A percentile compares a stretch with the other conserved stretches of the same genome.
phyloP scores from a whole-genome alignment of 1,139 yeast species.

The Kodamaea sp. region DNA sequence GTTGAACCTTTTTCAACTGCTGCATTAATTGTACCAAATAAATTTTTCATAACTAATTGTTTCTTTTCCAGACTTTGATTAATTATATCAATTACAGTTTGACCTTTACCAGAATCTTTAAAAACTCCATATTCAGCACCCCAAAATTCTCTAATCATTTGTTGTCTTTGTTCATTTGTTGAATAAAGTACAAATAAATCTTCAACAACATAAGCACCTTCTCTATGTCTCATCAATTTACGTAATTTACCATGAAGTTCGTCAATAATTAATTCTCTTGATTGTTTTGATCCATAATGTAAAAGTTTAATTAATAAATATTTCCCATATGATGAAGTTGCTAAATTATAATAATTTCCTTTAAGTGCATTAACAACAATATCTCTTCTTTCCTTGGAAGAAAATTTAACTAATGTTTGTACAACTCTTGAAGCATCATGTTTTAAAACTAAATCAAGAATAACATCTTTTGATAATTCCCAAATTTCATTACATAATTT shows the following conservation, averaged over 20 bases:
- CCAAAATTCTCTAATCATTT: conserved; percentile 94
- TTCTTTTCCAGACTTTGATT: conserved; percentile 78
- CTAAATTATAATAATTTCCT: conserved; percentile 76
- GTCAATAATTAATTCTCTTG: conserved; percentile 69
- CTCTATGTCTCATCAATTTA: conserved; percentile 92
- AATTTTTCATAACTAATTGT: conserved; percentile 68
- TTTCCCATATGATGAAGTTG: conserved; percentile 92
- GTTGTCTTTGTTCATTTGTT: conserved; percentile 77
- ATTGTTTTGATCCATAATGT: conserved; percentile 85
- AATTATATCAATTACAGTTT: conserved; percentile 63
- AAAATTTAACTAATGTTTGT: conserved; percentile 86
- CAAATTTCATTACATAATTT: conserved; percentile 81
- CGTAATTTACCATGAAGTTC: conserved; percentile 89
- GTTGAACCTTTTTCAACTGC: conserved; percentile 94
- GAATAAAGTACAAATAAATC: conserved; percentile 87
- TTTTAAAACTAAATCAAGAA: conserved; percentile 83
- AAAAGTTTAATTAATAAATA: conserved; percentile 82
- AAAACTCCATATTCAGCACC: conserved; percentile 95
- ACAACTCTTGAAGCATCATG: conserved; percentile 97
- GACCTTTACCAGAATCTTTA: conserved; percentile 66
- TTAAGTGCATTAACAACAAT: conserved; percentile 65
- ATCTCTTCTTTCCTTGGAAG: conserved; percentile 76
- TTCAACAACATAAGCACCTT: conserved; percentile 98
- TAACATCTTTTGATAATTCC: conserved; percentile 72
- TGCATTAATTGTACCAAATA: conserved; percentile 79